Conservation (phyloP, 2,329 filamentous ascomycete genomes). For the Dactylella cylindrospora region DNA sequence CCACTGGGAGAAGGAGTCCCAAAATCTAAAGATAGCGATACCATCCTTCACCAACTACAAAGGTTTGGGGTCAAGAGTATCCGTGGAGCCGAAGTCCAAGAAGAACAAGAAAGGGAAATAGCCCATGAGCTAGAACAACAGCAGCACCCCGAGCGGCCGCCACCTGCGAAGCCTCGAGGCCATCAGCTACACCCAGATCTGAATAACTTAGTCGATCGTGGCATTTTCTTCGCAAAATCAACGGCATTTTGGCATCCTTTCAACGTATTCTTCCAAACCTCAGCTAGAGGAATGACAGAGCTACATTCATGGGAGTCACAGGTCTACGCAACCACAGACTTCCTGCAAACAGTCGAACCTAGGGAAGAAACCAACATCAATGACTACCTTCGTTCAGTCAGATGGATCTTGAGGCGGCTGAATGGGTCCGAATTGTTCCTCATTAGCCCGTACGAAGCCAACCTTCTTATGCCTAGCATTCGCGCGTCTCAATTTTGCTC, state of each 20-base stretch:
- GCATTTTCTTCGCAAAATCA: constrained; percentile 43
- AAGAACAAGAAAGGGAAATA: constrained; percentile 71
- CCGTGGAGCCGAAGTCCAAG: constrained; percentile 50
- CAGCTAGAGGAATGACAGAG: constrained; percentile 44
- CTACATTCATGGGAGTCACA: constrained; percentile 51
- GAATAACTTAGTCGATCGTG: constrained; percentile 19
- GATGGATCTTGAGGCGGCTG: constrained; percentile 43
- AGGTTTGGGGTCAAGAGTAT: constrained; percentile 7
- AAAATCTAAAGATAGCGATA: constrained; percentile 39
- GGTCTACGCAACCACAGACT: constrained; percentile 59
- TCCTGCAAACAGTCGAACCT: constrained; percentile 54
- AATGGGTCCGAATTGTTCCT: constrained; percentile 49
- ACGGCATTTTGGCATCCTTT: constrained; percentile 1
- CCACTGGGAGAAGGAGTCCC: not conserved
- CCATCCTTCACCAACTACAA: constrained; percentile 52
- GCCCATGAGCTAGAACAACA: constrained; percentile 66
- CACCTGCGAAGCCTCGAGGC: constrained; percentile 44
- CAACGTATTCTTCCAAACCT: constrained; percentile 14
- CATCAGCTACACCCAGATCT: constrained; percentile 54
- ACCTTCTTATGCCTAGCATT: constrained; percentile 56
- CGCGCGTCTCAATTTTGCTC: constrained; percentile 49
- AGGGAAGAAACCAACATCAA: constrained; percentile 50
- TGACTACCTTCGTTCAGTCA: constrained; percentile 57
- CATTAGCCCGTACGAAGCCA: constrained; percentile 64
- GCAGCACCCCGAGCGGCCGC: constrained; percentile 58